These are phyloP conservation scores for Tulasnella sp. DNA, from an alignment of 768 basidiomycete species.

Conservation along the genomic window DNA sequence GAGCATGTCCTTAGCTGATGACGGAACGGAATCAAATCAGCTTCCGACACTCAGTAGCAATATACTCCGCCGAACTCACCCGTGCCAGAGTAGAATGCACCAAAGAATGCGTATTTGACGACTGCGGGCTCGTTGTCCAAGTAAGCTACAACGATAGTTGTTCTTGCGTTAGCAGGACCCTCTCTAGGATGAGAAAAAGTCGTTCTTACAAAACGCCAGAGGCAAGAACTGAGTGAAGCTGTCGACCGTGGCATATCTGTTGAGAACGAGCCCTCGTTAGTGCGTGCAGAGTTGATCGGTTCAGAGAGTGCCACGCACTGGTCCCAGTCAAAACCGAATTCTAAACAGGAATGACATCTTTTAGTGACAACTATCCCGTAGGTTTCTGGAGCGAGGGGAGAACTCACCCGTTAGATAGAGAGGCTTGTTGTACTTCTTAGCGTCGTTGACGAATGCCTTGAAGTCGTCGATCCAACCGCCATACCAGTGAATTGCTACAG, in stretches of 20 bases:
- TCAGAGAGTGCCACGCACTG: neutral
- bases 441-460: conserved; percentile 10
- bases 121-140: conserved; percentile 16
- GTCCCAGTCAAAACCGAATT: conserved; percentile 20
- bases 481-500: conserved; percentile 18
- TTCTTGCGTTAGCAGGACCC: neutral
- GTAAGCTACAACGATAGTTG: neutral
- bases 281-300: neutral
- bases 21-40: neutral
- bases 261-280: neutral
- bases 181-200: neutral
- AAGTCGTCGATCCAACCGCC: conserved; percentile 20
- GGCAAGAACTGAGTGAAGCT: conserved; percentile 18
- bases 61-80: neutral
- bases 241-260: conserved; percentile 5
- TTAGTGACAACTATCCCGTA: neutral
- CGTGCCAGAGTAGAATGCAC: conserved; percentile 19
- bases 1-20: conserved; percentile 19
- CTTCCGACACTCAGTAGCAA: neutral
- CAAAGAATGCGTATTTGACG: conserved; percentile 21
- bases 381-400: neutral
- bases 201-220: conserved; percentile 1
- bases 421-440: conserved; percentile 19
- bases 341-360: neutral
- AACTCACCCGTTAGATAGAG: conserved; percentile 15